Evolutionary conservation across 2,329 filamentous ascomycete species (phyloP), one percentile per base, ranked within the genome.

Genomic region (Colletotrichum sojae): DNA sequence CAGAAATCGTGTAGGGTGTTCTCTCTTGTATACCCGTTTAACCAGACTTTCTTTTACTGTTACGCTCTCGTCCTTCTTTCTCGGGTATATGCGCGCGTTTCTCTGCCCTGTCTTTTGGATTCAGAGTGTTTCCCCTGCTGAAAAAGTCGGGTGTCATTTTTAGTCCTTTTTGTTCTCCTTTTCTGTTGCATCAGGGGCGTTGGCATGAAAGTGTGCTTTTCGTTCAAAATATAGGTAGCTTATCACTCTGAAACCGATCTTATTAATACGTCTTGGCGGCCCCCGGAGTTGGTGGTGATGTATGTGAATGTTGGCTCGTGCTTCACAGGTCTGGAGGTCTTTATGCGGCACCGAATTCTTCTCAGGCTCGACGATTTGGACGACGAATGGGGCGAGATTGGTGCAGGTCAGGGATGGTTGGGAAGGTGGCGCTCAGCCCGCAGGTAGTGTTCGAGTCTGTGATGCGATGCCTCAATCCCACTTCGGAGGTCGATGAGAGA

Each of bases 21-120:
- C 31, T 36, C 31, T 36, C 27, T 60, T 55, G 61, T 36, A 66
- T 66, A 69, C 66, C 67, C 67, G 52, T 56, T 52, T 36, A 60
- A 61, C 45, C 62, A 56, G 67, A 69, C 67, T 56, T 69, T 69
- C 62, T 61, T 36, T 66, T 66, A 69, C 55, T 67, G 62, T 69
- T 67, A 57, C 49, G 58, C 13, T 27, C 22, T 3, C 49, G 16
- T 64, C 15, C 15, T 40, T 40, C 15, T 40, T 4, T 46, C 36
- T 4, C 18, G n/a, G 25, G 52, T 36, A 40, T 49, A 31, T 25
- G 20, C 43, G 10, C 16, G 40, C 36, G 18, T 36, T 10, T 36
- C 10, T 25, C 22, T 25, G 22, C 22, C 18, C 48, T 49, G 45
- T 13, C 27, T 67, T 22, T 67, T 68, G 61, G 61, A 68, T 59